Base-by-base conservation (phyloP, 352 stramenopile genomes). In the Phytophthora crassamura region DNA sequence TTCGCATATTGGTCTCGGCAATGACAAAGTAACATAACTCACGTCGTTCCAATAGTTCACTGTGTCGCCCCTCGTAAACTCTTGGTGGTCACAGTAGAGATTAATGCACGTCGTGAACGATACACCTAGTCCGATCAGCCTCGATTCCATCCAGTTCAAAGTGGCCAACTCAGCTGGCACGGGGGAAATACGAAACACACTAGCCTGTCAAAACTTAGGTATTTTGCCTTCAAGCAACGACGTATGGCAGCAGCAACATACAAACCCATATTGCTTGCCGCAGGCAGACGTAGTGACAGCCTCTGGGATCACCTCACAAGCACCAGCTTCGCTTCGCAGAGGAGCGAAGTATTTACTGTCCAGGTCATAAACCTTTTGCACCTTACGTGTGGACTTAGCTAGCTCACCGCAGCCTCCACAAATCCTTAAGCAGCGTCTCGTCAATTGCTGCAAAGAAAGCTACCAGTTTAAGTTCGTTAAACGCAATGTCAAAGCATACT, bases 11-110 rank as follows among this genome's bases (percentile, higher is more conserved):
- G 59, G 48, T 12, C 49, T 14, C 5, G 59, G 49, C 1, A 67
- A 35, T 14, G 1, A 38, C 33, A 25, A 32, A 3, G 28, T 32
- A 4, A 49, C 39, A 9, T 59, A 5, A 11, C 9, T 5, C 7
- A 41, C 35, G 33, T 49, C 3, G 36, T 68, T 62, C 50, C 59
- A 68, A 15, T 68, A 62, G 12, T 62, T 57, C 2, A 68, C 41
- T 3, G 59, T 5, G 15, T 68, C 57, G 6, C 59, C 43, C 3
- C 43, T 36, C 2, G 59, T 57, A 51, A 68, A 68, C 10, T 58
- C 59, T 35, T 67, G 59, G 0, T 45, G 25, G 6, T 67, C 36
- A 1, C 12, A 11, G 20, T 61, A 61, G 0, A 62, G 14, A 22
- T 57, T 60, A 2, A 62, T 34, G 11, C 49, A 67, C 3, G 59